phyloP scores from a whole-genome alignment of 106 monocot genomes.

The Acorus calamus region DNA sequence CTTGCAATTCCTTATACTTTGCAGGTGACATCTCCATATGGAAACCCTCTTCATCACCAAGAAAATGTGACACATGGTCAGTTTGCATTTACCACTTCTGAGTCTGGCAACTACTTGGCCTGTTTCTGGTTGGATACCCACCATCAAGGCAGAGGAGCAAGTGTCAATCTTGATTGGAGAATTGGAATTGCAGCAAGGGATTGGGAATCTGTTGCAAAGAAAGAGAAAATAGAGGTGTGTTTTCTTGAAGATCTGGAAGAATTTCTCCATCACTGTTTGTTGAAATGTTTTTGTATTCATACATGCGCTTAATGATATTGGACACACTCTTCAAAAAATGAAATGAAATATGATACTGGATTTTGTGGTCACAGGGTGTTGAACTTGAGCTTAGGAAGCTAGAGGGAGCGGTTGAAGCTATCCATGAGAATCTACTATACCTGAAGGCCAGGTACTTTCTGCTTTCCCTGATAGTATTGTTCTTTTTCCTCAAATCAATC shows the following conservation, averaged over 20 bases:
- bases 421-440: slow-evolving; percentile 73
- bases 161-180: slow-evolving; percentile 71
- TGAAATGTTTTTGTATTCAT: background rate
- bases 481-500: no score
- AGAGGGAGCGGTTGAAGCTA: slow-evolving; percentile 57
- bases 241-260: background rate
- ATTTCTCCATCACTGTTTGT: background rate
- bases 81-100: slow-evolving; percentile 90
- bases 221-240: slow-evolving; percentile 81
- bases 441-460: slow-evolving; percentile 38
- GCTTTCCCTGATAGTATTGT: no score
- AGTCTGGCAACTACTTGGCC: slow-evolving; percentile 76
- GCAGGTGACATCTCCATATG: slow-evolving; percentile 90
- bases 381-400: slow-evolving; percentile 75
- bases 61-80: slow-evolving; percentile 55
- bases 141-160: slow-evolving; percentile 33
- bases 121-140: slow-evolving; percentile 65
- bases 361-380: slow-evolving; percentile 44
- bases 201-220: slow-evolving; percentile 85
- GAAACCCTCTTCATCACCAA: slow-evolving; percentile 64
- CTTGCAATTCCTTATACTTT: background rate
- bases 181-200: slow-evolving; percentile 81
- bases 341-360: no score
- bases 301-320: background rate
- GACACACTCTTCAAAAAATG: no score